Percentiles rank a stretch among this genome's conserved stretches.
Conservation (phyloP, 768 basidiomycete genomes). For the Trametes maxima region DNA sequence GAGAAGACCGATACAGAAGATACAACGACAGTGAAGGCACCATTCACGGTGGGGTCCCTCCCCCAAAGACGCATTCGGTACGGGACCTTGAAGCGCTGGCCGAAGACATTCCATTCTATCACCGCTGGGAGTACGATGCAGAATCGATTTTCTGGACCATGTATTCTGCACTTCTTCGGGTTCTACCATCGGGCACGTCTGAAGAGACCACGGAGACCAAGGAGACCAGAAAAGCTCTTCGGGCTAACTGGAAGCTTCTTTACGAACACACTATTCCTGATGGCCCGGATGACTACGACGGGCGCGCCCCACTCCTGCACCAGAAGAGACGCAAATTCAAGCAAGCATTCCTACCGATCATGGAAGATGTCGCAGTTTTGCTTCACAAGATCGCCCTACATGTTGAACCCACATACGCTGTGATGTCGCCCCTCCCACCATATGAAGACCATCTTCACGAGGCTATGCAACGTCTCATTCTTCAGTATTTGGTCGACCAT, state of each 20-base stretch:
- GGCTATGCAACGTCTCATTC: constrained; percentile 7
- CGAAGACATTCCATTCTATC: background rate
- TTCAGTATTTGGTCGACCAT: constrained; percentile 2
- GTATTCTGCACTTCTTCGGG: background rate
- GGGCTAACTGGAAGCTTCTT: background rate
- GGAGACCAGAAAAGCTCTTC: background rate
- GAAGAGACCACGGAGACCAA: background rate
- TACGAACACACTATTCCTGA: background rate
- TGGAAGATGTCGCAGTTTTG: background rate
- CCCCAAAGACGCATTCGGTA: no score
- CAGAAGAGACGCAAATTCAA: background rate
- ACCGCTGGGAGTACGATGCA: constrained; percentile 4
- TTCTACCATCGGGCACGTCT: background rate
- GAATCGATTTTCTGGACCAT: constrained; percentile 4
- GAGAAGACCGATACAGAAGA: background rate
- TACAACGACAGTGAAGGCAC: background rate
- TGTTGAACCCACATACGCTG: background rate
- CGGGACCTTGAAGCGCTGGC: background rate
- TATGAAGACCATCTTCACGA: constrained; percentile 8
- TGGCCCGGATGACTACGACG: background rate
- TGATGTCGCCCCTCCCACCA: background rate
- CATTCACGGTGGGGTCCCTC: background rate
- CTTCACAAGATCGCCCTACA: background rate
- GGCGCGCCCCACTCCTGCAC: background rate
- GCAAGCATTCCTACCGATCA: background rate